Evolutionary conservation across 768 basidiomycete genomes (phyloP).

Genomic region (Tylopilus intermedius): DNA sequence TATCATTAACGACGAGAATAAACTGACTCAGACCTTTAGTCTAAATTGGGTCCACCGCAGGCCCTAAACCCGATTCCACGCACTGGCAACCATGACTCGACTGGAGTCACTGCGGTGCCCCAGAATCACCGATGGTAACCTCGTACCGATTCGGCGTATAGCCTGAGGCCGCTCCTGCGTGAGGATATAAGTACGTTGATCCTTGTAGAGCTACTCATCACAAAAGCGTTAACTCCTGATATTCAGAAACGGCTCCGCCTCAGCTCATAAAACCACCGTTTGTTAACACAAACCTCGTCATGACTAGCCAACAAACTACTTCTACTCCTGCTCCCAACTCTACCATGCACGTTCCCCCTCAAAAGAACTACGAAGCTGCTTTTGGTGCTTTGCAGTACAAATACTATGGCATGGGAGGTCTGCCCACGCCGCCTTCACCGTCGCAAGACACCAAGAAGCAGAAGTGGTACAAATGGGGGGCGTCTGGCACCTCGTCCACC

Average conservation of each 20-base stretch:
- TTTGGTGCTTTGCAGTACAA: constrained; percentile 19
- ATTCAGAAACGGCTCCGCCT: neutral
- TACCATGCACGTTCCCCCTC: constrained; percentile 3
- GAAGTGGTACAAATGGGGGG: constrained; percentile 20
- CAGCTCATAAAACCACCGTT: no score
- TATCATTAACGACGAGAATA: neutral
- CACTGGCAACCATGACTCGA: neutral
- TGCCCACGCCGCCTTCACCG: neutral
- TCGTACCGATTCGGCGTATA: no score
- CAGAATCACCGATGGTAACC: no score
- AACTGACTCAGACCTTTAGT: neutral
- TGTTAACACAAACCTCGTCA: neutral
- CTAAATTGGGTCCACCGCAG: neutral
- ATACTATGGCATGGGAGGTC: constrained; percentile 18
- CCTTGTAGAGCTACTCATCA: neutral
- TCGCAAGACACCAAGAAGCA: neutral
- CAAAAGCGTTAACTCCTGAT: neutral
- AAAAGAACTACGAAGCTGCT: constrained; percentile 23
- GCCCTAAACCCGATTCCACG: neutral
- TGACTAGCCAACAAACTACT: neutral
- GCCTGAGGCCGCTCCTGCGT: no score
- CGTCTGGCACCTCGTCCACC: constrained; percentile 14
- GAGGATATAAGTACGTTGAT: constrained; percentile 5
- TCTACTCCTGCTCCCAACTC: neutral
- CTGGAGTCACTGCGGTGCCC: neutral